phyloP scores from a whole-genome alignment of 768 basidiomycete genomes.

The Agrocybe chaxingu region DNA sequence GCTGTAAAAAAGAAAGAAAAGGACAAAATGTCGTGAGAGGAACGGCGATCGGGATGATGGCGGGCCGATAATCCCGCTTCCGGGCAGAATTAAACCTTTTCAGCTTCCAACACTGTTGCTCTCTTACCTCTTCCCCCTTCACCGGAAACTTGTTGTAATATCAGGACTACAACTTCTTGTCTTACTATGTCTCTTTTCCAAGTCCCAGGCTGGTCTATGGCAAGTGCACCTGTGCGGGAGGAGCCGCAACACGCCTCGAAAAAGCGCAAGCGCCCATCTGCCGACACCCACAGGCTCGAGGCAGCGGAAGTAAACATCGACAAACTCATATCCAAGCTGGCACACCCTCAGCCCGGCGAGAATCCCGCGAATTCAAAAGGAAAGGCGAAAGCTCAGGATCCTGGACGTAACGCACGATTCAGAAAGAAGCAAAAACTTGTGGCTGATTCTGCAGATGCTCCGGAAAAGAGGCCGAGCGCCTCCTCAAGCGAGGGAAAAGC shows the following conservation, averaged over 20 bases:
- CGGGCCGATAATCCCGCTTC: too few relatives aligned
- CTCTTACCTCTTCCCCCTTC: too few relatives aligned
- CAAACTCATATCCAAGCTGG: slow-evolving; percentile 53
- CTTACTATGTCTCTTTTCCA: slow-evolving; percentile 38
- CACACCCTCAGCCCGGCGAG: slow-evolving; percentile 18
- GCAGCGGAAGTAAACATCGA: slow-evolving; percentile 53
- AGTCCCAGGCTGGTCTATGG: slow-evolving; percentile 68
- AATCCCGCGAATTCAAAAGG: slow-evolving; percentile 7
- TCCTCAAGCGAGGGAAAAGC: too few relatives aligned
- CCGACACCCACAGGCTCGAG: slow-evolving; percentile 32
- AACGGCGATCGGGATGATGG: too few relatives aligned
- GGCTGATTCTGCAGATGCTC: too few relatives aligned
- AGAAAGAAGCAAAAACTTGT: too few relatives aligned
- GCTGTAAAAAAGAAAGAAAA: too few relatives aligned
- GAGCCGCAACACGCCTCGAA: slow-evolving; percentile 33
- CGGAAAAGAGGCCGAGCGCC: too few relatives aligned
- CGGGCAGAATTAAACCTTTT: too few relatives aligned
- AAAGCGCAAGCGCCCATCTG: slow-evolving; percentile 50
- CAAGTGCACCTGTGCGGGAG: slow-evolving; percentile 36
- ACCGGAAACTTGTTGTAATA: too few relatives aligned
- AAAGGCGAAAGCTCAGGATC: slow-evolving; percentile 4
- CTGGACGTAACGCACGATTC: too few relatives aligned
- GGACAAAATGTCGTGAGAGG: too few relatives aligned
- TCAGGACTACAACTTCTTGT: background rate
- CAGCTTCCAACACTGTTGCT: background rate